phyloP scores from a whole-genome alignment of 2,329 filamentous ascomycete species.

The Claviceps sp. region DNA sequence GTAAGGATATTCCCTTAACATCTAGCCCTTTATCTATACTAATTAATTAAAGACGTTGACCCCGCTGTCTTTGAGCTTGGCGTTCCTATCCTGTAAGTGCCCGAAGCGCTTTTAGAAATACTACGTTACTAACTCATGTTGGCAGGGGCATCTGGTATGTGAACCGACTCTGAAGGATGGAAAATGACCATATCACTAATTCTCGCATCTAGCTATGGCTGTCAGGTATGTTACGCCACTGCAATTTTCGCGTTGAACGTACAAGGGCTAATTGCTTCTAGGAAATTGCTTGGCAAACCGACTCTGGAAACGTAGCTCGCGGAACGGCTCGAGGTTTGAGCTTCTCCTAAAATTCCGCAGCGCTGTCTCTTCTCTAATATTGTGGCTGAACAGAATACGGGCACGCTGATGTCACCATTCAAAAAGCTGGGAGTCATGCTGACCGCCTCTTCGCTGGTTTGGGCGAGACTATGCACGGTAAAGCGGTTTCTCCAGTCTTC shows the following conservation, averaged over 20 bases:
- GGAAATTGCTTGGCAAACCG: conserved; percentile 47
- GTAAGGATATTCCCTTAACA: conserved; percentile 17
- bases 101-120: not conserved
- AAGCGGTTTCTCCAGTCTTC: not conserved
- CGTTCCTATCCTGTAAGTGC: conserved; percentile 11
- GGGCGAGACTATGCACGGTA: conserved; percentile 48
- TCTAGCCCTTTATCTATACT: not conserved
- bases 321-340: conserved; percentile 4
- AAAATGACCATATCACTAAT: not conserved
- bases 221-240: not conserved
- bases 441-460: conserved; percentile 70
- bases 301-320: conserved; percentile 43
- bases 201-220: not conserved
- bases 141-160: conserved; percentile 41
- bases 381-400: conserved; percentile 27
- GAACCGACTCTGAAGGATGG: not conserved
- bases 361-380: not conserved
- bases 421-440: conserved; percentile 37
- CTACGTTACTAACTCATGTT: not conserved
- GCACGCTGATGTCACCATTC: conserved; percentile 38
- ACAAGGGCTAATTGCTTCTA: conserved; percentile 33
- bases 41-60: conserved; percentile 44
- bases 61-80: conserved; percentile 37
- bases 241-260: not conserved
- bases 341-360: not conserved